A percentile compares a stretch with the other conserved stretches of the same genome.
Conservation (phyloP, 192 early-diverging fungal species). For the Gigaspora rosea region DNA sequence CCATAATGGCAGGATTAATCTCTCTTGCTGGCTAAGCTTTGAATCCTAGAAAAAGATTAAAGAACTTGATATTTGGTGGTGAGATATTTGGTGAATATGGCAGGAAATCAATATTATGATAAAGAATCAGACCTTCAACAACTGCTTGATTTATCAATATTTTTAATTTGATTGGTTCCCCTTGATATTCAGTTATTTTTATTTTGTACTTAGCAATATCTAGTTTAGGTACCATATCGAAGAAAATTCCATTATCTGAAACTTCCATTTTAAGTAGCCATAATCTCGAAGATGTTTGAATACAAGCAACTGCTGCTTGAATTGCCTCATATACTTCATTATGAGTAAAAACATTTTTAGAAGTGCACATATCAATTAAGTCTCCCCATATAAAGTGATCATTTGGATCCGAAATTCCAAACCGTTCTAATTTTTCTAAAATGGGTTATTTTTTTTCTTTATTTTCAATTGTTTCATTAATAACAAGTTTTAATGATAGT, state of each 20-base stretch:
- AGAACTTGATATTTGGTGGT: neutral
- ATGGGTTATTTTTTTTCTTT: neutral
- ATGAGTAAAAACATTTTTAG: neutral
- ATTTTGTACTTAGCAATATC: conserved; percentile 7
- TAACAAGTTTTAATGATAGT: neutral
- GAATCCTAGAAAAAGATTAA: conserved; percentile 7
- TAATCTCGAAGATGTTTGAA: conserved; percentile 19
- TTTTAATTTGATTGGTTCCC: neutral
- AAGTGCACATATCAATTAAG: conserved; percentile 5
- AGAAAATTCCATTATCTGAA: neutral
- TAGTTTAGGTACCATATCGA: neutral
- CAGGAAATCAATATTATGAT: conserved; percentile 16
- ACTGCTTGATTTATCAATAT: conserved; percentile 1
- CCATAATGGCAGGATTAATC: conserved; percentile 16
- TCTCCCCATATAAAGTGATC: neutral
- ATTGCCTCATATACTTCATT: conserved; percentile 8
- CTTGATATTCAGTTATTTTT: neutral
- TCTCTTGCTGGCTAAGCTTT: neutral
- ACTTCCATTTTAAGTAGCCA: conserved; percentile 22
- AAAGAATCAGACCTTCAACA: conserved; percentile 18
- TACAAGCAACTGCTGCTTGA: neutral
- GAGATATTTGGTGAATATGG: neutral
- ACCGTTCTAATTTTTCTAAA: neutral
- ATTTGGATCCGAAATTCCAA: conserved; percentile 11
- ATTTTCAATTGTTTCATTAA: neutral